A percentile compares a stretch with the other conserved stretches of the same genome.
These are phyloP conservation scores for Penicillium macrosclerotiorum DNA, from an alignment of 495 filamentous ascomycete genomes.

Conservation along the genomic window DNA sequence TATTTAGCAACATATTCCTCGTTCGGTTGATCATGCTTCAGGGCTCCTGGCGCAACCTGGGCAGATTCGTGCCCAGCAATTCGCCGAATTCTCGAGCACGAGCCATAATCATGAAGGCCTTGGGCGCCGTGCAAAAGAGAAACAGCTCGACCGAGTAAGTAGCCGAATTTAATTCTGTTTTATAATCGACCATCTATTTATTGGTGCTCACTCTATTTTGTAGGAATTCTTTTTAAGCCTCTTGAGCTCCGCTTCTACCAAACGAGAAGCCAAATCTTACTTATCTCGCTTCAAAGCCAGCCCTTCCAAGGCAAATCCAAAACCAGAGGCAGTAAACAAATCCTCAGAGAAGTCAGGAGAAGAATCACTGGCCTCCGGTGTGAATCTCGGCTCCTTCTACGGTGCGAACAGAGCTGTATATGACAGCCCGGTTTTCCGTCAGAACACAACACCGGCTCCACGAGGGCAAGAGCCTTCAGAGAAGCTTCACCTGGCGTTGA, in stretches of 20 bases:
- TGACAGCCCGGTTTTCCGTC: slow-evolving; percentile 61
- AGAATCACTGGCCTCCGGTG: slow-evolving; percentile 37
- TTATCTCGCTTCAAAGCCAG: slow-evolving; percentile 70
- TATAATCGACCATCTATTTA: too few species aligned
- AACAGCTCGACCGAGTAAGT: slow-evolving; percentile 42
- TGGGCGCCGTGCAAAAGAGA: slow-evolving; percentile 49
- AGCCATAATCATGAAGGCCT: slow-evolving; percentile 33
- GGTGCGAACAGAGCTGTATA: slow-evolving; percentile 57
- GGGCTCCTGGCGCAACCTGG: slow-evolving; percentile 19
- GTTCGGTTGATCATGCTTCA: slow-evolving; percentile 12
- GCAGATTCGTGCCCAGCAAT: slow-evolving; percentile 25
- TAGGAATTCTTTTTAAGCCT: slow-evolving; percentile 83
- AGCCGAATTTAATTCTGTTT: background rate
- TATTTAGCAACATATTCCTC: slow-evolving; percentile 22
- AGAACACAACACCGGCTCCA: slow-evolving; percentile 39
- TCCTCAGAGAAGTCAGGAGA: slow-evolving; percentile 17
- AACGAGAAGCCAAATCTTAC: slow-evolving; percentile 86
- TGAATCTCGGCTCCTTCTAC: slow-evolving; percentile 65
- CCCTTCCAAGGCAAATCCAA: slow-evolving; percentile 20
- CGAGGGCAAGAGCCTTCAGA: slow-evolving; percentile 28
- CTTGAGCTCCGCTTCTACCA: slow-evolving; percentile 79
- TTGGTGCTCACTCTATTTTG: background rate
- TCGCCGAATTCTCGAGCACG: slow-evolving; percentile 38
- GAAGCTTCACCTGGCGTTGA: slow-evolving; percentile 75
- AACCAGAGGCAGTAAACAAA: slow-evolving; percentile 16